Percentiles rank a stretch among this genome's conserved stretches.
phyloP scores from a whole-genome alignment of 768 basidiomycete genomes.

The Kwoniella botswanensis region DNA sequence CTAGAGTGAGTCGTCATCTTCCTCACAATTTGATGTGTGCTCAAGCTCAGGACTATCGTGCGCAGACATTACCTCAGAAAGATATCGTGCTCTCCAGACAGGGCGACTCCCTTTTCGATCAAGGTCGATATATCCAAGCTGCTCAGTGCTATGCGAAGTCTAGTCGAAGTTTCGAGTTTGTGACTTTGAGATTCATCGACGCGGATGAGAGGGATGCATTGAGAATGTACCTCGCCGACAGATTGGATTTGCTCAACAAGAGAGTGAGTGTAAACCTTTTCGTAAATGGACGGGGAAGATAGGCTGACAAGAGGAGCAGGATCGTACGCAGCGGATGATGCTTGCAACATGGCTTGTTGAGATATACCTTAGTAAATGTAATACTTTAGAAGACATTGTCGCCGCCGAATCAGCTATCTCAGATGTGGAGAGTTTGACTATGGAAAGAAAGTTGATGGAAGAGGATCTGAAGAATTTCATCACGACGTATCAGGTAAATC shows the following conservation, averaged over 20 bases:
- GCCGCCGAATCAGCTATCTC: slow-evolving; percentile 74
- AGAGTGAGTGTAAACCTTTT: slow-evolving; percentile 64
- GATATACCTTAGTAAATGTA: slow-evolving; percentile 94
- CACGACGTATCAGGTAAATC: slow-evolving; percentile 83
- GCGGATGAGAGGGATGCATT: slow-evolving; percentile 86
- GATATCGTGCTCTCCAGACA: slow-evolving; percentile 82
- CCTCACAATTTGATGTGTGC: slow-evolving; percentile 1
- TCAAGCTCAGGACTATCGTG: slow-evolving; percentile 55
- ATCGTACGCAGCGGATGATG: slow-evolving; percentile 93
- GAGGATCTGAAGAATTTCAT: slow-evolving; percentile 93
- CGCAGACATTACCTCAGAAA: slow-evolving; percentile 64
- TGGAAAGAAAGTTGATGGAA: slow-evolving; percentile 80
- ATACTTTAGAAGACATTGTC: slow-evolving; percentile 90
- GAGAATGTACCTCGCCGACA: slow-evolving; percentile 83
- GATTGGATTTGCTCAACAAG: slow-evolving; percentile 82
- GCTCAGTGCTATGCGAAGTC: slow-evolving; percentile 91
- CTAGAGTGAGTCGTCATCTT: slow-evolving; percentile 67
- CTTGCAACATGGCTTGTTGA: slow-evolving; percentile 98
- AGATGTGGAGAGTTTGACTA: slow-evolving; percentile 80
- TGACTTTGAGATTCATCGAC: slow-evolving; percentile 86
- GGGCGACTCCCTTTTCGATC: slow-evolving; percentile 76
- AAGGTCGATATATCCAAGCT: slow-evolving; percentile 83
- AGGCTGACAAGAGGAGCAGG: slow-evolving; percentile 62
- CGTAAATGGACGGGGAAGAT: background rate
- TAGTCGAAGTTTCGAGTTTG: slow-evolving; percentile 81